Evolutionary conservation across 1,139 yeast genomes (phyloP).

Genomic region (Hyphopichia khmerensis): DNA sequence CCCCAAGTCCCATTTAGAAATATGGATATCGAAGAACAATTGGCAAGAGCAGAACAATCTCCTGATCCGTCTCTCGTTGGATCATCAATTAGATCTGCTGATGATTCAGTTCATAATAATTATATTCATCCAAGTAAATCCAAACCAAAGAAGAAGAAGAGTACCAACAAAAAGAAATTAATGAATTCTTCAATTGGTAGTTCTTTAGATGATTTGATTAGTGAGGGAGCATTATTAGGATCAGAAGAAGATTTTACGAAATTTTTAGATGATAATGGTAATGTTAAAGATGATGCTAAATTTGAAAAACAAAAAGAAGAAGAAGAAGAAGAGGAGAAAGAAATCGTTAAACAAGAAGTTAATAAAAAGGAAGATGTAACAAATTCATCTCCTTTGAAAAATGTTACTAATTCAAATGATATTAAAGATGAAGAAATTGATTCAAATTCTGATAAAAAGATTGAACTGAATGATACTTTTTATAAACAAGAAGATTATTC

Average conservation of each 20-base stretch:
- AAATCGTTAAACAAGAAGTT: background rate
- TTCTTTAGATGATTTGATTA: conserved; percentile 54
- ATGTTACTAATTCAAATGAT: too few species aligned
- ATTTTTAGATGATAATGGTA: conserved; percentile 52
- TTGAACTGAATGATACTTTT: background rate
- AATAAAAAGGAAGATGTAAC: background rate
- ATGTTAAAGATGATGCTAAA: conserved; percentile 47
- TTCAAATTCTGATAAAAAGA: background rate
- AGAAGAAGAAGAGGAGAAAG: background rate
- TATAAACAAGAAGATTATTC: conserved; percentile 25
- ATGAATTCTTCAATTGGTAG: conserved; percentile 30
- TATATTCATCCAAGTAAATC: conserved; percentile 48
- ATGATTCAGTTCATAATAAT: conserved; percentile 46
- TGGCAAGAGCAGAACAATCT: conserved; percentile 50
- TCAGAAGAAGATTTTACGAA: conserved; percentile 56
- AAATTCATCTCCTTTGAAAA: too few species aligned
- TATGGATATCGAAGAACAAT: conserved; percentile 58
- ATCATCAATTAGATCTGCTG: conserved; percentile 52
- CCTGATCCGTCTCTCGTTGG: conserved; percentile 59
- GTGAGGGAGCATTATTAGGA: conserved; percentile 60
- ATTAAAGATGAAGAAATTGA: background rate
- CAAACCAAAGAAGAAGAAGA: conserved; percentile 17
- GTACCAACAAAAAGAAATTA: conserved; percentile 9
- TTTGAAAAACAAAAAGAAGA: conserved; percentile 8
- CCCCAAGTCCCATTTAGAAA: too few species aligned